Evolutionary conservation across 2,329 filamentous ascomycete species (phyloP).

Genomic region (Drechslerella dactyloides): DNA sequence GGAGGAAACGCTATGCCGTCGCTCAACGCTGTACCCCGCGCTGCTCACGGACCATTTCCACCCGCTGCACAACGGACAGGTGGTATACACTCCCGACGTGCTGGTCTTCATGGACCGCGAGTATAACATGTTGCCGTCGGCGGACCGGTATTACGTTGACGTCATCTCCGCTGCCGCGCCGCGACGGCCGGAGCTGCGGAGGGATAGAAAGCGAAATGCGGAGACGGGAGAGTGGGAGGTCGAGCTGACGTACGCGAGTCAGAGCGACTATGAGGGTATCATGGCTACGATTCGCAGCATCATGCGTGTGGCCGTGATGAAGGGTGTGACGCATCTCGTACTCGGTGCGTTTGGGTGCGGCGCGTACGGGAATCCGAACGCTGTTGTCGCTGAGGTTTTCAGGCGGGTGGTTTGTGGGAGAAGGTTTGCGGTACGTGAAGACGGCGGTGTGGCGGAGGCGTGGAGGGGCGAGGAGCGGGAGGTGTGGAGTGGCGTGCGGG

Average conservation of each 20-base stretch:
- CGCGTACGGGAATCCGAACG: conserved; percentile 68
- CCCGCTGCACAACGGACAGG: conserved; percentile 64
- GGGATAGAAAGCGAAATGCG: conserved; percentile 57
- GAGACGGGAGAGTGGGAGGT: not conserved
- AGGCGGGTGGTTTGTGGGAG: conserved; percentile 59
- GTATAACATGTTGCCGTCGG: conserved; percentile 58
- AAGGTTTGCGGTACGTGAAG: conserved; percentile 51
- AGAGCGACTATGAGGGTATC: conserved; percentile 63
- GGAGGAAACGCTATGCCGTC: conserved; percentile 68
- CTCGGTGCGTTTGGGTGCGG: conserved; percentile 72
- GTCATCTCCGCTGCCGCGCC: conserved; percentile 67
- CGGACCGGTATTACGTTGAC: conserved; percentile 67
- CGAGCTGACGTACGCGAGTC: conserved; percentile 58
- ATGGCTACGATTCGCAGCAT: conserved; percentile 66
- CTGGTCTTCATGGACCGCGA: conserved; percentile 65
- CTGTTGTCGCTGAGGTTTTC: conserved; percentile 67
- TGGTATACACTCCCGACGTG: conserved; percentile 66
- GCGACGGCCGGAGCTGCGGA: conserved; percentile 63
- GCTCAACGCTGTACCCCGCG: conserved; percentile 67
- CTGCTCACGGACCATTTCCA: conserved; percentile 67
- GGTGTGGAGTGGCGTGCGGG: conserved; percentile 61
- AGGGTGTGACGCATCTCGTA: conserved; percentile 63
- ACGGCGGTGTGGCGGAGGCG: conserved; percentile 31
- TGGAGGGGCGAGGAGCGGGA: conserved; percentile 54
- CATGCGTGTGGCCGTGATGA: conserved; percentile 62